These are phyloP conservation scores for Lactifluus pinguis DNA, from an alignment of 768 basidiomycete genomes.

Conservation along the genomic window DNA sequence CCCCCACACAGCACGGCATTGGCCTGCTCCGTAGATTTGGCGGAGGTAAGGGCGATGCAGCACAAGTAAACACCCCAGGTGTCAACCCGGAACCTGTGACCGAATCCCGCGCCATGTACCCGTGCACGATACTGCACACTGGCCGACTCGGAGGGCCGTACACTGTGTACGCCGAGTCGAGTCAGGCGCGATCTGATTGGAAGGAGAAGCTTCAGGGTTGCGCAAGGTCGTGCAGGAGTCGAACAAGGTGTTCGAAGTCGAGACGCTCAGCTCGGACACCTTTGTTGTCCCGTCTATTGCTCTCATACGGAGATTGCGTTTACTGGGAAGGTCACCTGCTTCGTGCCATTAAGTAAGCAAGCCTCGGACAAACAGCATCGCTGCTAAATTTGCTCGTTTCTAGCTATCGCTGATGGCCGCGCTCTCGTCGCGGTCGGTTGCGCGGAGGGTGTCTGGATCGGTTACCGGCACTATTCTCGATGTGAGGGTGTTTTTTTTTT, in stretches of 20 bases:
- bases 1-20: slow-evolving; percentile 62
- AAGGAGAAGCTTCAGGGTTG: no score
- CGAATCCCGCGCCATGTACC: slow-evolving; percentile 75
- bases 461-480: slow-evolving; percentile 77
- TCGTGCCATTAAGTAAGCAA: slow-evolving; percentile 78
- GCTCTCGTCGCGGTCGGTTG: slow-evolving; percentile 89
- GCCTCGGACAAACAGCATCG: no score
- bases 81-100: slow-evolving; percentile 33
- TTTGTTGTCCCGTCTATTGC: slow-evolving; percentile 70
- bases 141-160: slow-evolving; percentile 82
- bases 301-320: slow-evolving; percentile 60
- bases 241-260: slow-evolving; percentile 91
- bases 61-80: slow-evolving; percentile 23
- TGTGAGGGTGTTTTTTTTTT: slow-evolving; percentile 57
- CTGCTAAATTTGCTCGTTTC: no score
- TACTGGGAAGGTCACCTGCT: slow-evolving; percentile 86
- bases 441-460: slow-evolving; percentile 94
- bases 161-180: no score
- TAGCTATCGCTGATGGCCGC: slow-evolving; percentile 77
- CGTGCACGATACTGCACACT: slow-evolving; percentile 82
- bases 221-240: slow-evolving; percentile 85
- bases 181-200: no score
- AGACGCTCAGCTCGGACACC: slow-evolving; percentile 81
- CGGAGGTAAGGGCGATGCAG: slow-evolving; percentile 25
- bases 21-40: slow-evolving; percentile 61